phyloP scores from a whole-genome alignment of 306 rosid species.

The Vigna mungo region DNA sequence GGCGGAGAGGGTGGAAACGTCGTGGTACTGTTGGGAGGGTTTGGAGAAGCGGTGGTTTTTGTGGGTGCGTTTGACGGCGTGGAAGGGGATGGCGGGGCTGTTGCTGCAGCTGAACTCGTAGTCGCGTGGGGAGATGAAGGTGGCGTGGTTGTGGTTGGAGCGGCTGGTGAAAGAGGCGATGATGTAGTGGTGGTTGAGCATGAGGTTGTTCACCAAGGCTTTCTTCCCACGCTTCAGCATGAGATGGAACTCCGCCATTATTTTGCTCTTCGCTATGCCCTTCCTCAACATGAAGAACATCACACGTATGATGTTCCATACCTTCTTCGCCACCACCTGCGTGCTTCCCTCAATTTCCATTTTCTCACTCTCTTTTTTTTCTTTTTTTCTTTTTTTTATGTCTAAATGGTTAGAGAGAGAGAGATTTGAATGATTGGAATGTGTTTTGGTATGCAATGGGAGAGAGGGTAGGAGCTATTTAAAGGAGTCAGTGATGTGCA shows the following conservation, averaged over 20 bases:
- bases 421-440: background rate
- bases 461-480: constrained; percentile 22
- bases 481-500: background rate
- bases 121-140: constrained; percentile 70
- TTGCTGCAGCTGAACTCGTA: constrained; percentile 98
- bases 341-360: constrained; percentile 73
- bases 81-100: constrained; percentile 64
- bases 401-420: background rate
- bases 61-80: constrained; percentile 33
- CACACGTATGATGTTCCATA: constrained; percentile 70
- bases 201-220: constrained; percentile 60
- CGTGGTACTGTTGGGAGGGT: constrained; percentile 52
- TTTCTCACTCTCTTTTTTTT: background rate
- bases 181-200: constrained; percentile 53
- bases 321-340: constrained; percentile 64
- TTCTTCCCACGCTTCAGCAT: constrained; percentile 77
- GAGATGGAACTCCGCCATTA: constrained; percentile 55
- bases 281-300: constrained; percentile 73
- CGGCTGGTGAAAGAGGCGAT: constrained; percentile 64
- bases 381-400: background rate
- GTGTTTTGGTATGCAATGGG: background rate
- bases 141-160: constrained; percentile 49
- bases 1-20: constrained; percentile 56
- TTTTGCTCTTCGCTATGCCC: constrained; percentile 75
- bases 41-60: constrained; percentile 42